Evolutionary conservation across 106 monocot species (phyloP).

Genomic region (Gastrodia elata): DNA sequence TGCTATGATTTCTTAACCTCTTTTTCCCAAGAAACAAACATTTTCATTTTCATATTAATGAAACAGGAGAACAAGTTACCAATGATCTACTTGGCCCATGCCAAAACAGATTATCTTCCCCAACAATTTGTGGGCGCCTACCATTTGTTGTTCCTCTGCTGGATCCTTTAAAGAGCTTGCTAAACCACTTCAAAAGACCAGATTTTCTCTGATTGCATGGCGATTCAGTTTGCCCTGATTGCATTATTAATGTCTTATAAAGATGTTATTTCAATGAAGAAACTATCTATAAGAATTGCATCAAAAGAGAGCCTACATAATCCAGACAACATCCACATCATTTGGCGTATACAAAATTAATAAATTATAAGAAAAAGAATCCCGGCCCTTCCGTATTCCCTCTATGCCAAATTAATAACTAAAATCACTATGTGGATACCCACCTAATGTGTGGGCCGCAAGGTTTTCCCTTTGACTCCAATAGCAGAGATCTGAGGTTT

Average conservation of each 20-base stretch:
- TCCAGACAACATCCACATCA: not conserved
- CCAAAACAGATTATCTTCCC: conserved; percentile 59
- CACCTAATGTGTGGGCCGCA: not conserved
- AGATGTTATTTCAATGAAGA: not conserved
- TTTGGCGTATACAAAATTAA: not conserved
- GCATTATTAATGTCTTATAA: not conserved
- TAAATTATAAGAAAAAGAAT: not conserved
- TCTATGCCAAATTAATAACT: not conserved
- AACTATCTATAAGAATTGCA: not conserved
- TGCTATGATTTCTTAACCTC: too few species aligned
- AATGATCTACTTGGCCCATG: conserved; percentile 43
- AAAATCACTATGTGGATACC: not conserved
- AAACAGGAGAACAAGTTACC: conserved; percentile 25
- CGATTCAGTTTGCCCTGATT: conserved; percentile 25
- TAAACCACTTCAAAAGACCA: conserved; percentile 79
- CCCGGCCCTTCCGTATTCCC: too few species aligned
- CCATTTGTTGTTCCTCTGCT: conserved; percentile 28
- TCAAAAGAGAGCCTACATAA: not conserved
- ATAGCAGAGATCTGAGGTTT: not conserved
- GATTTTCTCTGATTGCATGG: conserved; percentile 41
- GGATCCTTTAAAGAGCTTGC: conserved; percentile 63
- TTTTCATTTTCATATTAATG: not conserved
- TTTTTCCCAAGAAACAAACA: not conserved
- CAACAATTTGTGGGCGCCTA: conserved; percentile 26
- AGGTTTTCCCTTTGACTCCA: not conserved